Base-by-base conservation (phyloP, 305 asterid species). In the Fraxinus ornus region DNA sequence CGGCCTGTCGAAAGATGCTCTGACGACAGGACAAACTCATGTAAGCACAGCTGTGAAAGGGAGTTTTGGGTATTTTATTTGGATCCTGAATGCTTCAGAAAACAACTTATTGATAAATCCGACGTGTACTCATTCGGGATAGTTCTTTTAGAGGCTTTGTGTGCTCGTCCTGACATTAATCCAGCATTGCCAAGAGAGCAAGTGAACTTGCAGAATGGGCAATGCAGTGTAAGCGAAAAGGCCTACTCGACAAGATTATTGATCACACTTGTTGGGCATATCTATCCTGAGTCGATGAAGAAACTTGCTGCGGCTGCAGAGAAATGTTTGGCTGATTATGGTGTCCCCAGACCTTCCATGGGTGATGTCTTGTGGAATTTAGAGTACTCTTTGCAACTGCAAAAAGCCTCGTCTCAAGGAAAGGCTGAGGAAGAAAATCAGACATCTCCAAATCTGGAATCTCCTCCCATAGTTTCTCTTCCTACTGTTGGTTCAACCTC, bases 191-290 rank as follows among this genome's bases (percentile, higher is more conserved):
- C 98, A 0, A 85, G 97, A 73, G 99, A 95, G 83, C 98, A 95
- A 88, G 98, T 94, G 87, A 95, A 94, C 86, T 78, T 95, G 99
- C 99, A 0, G 99, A 95, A 41, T 95, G 98, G 97, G 99, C 93
- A 7, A 87, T 94, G 95, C 97, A 94, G 81, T 94, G 97, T 93
- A 92, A 94, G 89, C 84, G 92, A 79, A 95, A 92, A 79, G 98
- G 97, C 7, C 22, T 91, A 78, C 83, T 86, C 13, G 86, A 88
- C 49, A 9, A 8, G 49, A 39, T 39, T 39, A 39, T 39, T 10
- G 15, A 39, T 39, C 15, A 41, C 81, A 0, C 77, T 88, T 0
- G 88, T 70, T 7, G 90, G 88, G 9, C 84, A 82, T 32, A 71
- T 88, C 74, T 77, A 37, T 77, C 82, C 86, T 7, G 89, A 88